phyloP scores from a whole-genome alignment of 768 basidiomycete genomes.

The Mycena crocata region DNA sequence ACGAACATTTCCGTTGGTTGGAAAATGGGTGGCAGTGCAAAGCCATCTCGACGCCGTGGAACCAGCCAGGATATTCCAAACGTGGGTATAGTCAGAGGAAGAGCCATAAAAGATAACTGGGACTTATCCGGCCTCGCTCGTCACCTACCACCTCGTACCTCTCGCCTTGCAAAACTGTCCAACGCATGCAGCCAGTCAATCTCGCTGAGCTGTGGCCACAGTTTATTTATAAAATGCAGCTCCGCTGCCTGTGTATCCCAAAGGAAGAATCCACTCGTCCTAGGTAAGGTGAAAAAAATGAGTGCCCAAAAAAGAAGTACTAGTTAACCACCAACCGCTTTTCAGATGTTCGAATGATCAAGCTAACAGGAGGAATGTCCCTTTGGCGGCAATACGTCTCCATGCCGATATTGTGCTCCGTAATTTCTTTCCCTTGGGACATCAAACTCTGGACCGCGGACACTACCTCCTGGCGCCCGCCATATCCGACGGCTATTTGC shows the following conservation, averaged over 20 bases:
- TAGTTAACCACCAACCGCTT: neutral
- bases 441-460: slow-evolving; percentile 20
- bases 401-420: slow-evolving; percentile 21
- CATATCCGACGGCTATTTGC: slow-evolving; percentile 33
- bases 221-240: slow-evolving; percentile 29
- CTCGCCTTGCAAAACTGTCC: slow-evolving; percentile 22
- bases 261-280: slow-evolving; percentile 29
- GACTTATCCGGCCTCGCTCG: too few relatives aligned
- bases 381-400: slow-evolving; percentile 25
- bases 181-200: slow-evolving; percentile 21
- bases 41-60: too few relatives aligned
- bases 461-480: slow-evolving; percentile 29
- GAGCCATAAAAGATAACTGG: too few relatives aligned
- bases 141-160: slow-evolving; percentile 24
- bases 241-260: slow-evolving; percentile 30
- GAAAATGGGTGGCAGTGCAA: too few relatives aligned
- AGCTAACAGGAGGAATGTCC: slow-evolving; percentile 17
- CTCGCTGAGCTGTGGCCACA: slow-evolving; percentile 29
- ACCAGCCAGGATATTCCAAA: too few relatives aligned
- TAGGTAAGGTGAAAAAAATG: slow-evolving; percentile 1
- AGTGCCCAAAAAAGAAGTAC: neutral
- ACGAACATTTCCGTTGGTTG: too few relatives aligned
- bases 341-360: slow-evolving; percentile 29
- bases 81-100: too few relatives aligned
- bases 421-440: slow-evolving; percentile 26